Evolutionary conservation across 202 grass and related monocot species (phyloP).

Genomic region (Eragrostis tef): DNA sequence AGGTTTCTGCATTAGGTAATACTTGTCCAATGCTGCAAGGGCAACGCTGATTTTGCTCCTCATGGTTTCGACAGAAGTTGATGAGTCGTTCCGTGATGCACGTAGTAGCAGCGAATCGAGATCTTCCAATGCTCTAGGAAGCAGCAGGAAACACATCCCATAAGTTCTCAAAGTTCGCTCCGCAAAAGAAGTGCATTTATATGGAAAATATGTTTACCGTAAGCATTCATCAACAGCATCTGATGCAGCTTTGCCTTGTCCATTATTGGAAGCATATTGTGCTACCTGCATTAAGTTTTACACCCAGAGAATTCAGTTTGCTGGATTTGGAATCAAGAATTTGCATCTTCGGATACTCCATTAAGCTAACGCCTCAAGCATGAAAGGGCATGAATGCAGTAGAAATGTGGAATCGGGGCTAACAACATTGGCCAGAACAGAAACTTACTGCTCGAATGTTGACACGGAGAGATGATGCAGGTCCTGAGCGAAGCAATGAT

Average conservation of each 20-base stretch:
- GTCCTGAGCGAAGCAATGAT: constrained; percentile 81
- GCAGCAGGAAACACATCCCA: constrained; percentile 30
- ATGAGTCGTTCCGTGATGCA: constrained; percentile 75
- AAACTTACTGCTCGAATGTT: constrained; percentile 87
- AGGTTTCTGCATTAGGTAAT: constrained; percentile 29
- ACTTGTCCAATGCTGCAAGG: constrained; percentile 82
- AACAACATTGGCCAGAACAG: neutral
- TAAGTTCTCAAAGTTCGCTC: constrained; percentile 1
- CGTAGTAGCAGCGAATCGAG: constrained; percentile 75
- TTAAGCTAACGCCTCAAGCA: neutral
- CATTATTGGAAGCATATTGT: constrained; percentile 78
- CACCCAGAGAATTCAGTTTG: constrained; percentile 32
- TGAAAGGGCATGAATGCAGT: neutral
- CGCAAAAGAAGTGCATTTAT: neutral
- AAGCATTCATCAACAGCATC: constrained; percentile 87
- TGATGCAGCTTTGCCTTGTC: constrained; percentile 77
- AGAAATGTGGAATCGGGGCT: neutral
- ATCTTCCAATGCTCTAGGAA: constrained; percentile 82
- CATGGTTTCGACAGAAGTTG: constrained; percentile 76
- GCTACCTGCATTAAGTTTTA: constrained; percentile 66
- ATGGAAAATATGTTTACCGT: constrained; percentile 48
- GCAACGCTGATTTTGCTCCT: constrained; percentile 72
- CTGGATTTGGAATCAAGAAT: constrained; percentile 24
- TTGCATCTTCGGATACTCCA: neutral
- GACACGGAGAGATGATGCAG: constrained; percentile 70